Conservation (phyloP, 345 rosid genomes). For the Populus simonii region DNA sequence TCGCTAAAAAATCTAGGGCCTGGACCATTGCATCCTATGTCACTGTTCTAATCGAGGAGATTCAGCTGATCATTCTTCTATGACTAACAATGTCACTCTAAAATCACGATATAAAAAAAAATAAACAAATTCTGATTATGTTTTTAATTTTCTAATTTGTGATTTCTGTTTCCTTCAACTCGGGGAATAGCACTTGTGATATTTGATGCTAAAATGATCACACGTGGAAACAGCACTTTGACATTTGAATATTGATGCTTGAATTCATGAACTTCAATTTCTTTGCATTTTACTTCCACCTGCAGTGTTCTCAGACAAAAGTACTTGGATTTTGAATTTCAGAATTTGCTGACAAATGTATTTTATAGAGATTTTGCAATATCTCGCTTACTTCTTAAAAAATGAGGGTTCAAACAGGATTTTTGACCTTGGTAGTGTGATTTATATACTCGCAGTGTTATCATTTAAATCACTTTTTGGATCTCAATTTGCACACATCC, state of each 20-base stretch:
- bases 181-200: background rate
- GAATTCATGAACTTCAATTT: background rate
- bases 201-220: background rate
- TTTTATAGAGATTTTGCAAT: background rate
- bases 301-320: background rate
- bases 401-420: too few species aligned
- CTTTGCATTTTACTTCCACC: background rate
- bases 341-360: background rate
- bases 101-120: background rate
- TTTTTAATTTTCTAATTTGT: background rate
- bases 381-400: too few species aligned
- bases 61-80: conserved; percentile 16
- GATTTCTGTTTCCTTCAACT: background rate
- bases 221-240: background rate
- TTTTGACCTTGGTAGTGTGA: too few species aligned
- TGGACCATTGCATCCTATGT: background rate
- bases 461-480: too few species aligned
- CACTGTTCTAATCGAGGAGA: background rate
- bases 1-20: background rate
- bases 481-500: too few species aligned
- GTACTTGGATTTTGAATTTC: background rate
- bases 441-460: too few species aligned
- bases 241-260: background rate
- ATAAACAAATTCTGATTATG: background rate
- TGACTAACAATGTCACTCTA: background rate